A percentile compares a stretch with the other conserved stretches of the same genome.
Conservation (phyloP, 345 rosid genomes). For the Rhodomyrtus tomentosa region DNA sequence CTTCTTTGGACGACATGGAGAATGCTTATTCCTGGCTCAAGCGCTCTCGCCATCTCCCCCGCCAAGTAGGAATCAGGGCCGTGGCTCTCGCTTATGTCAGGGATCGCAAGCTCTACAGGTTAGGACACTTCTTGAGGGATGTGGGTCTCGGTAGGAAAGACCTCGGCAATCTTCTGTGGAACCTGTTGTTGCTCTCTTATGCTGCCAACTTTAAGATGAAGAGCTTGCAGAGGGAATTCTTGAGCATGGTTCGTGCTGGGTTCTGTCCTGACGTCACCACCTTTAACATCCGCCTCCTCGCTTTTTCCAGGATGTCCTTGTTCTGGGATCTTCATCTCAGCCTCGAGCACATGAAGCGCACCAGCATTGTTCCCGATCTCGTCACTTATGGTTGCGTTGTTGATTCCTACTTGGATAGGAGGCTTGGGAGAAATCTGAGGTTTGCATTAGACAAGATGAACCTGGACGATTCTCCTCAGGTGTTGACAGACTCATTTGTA, state of each 20-base stretch:
- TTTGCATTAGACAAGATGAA: slow-evolving; percentile 46
- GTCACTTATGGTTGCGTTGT: slow-evolving; percentile 75
- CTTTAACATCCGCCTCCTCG: slow-evolving; percentile 63
- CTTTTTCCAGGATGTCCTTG: slow-evolving; percentile 68
- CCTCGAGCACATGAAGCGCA: slow-evolving; percentile 69
- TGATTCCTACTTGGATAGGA: slow-evolving; percentile 74
- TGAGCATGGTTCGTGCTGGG: slow-evolving; percentile 46
- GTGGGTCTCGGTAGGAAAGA: slow-evolving; percentile 59
- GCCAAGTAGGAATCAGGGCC: slow-evolving; percentile 45
- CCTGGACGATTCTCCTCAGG: slow-evolving; percentile 33
- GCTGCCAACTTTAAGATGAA: slow-evolving; percentile 89
- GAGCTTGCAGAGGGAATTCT: slow-evolving; percentile 69
- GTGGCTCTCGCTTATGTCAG: slow-evolving; percentile 39
- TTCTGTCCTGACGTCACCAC: slow-evolving; percentile 68
- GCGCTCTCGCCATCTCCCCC: slow-evolving; percentile 39
- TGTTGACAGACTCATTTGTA: slow-evolving; percentile 40
- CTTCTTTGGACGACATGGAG: slow-evolving; percentile 55
- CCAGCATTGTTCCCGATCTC: slow-evolving; percentile 52
- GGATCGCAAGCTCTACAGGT: slow-evolving; percentile 30
- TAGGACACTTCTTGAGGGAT: slow-evolving; percentile 50
- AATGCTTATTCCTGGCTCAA: slow-evolving; percentile 41
- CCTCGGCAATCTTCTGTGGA: slow-evolving; percentile 67
- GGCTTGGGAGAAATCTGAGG: slow-evolving; percentile 55
- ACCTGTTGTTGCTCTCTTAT: slow-evolving; percentile 56
- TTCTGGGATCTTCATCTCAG: slow-evolving; percentile 90